Evolutionary conservation across 2,329 filamentous ascomycete genomes (phyloP), one percentile per base, ranked within the genome.

Genomic region (Colletotrichum trifolii): DNA sequence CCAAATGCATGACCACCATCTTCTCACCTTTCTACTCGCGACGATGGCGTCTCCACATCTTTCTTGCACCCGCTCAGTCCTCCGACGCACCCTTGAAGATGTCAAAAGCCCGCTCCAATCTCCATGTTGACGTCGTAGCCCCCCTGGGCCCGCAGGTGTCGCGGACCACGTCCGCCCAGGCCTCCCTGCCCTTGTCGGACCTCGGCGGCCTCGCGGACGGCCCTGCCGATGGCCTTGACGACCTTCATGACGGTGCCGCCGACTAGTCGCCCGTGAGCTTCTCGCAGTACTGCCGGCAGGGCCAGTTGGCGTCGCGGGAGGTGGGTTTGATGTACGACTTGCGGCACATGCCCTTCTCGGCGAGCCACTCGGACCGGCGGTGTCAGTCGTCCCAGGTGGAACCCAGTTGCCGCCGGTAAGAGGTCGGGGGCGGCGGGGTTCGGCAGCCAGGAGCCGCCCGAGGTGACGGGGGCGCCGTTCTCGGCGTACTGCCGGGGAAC

Each of bases 401-500:
- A 3, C 17, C 53, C 43, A 36, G 38, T 11, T 47, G 34, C 11
- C n/a, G 42, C 11, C 34, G 42, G 34, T 33, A 8, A 15, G 47
- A 17, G 35, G 54, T n/a, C 5, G 15, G 25, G n/a, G 1, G 54
- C 13, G 34, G 42, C 54, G 9, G 54, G 54, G 15, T 39, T 66
- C 8, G 48, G 61, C 10, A 64, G 39, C 53, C 60, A 64, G 25
- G 61, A 43, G 33, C 48, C 43, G 6, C 54, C 61, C 11, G 17
- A 38, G 4, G 35, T 48, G 13, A 47, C n/a, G 15, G 50, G 15
- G 9, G 33, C 49, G 1, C 43, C 43, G 12, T 56, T 48, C 35
- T 57, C 54, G 34, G n/a, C 54, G 17, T 40, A 57, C 25, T 47
- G 54, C 15, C 54, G 54, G 8, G 43, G 43, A 3, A 57, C 54